phyloP scores from a whole-genome alignment of 495 filamentous ascomycete species.

The Aspergillus avenaceus region DNA sequence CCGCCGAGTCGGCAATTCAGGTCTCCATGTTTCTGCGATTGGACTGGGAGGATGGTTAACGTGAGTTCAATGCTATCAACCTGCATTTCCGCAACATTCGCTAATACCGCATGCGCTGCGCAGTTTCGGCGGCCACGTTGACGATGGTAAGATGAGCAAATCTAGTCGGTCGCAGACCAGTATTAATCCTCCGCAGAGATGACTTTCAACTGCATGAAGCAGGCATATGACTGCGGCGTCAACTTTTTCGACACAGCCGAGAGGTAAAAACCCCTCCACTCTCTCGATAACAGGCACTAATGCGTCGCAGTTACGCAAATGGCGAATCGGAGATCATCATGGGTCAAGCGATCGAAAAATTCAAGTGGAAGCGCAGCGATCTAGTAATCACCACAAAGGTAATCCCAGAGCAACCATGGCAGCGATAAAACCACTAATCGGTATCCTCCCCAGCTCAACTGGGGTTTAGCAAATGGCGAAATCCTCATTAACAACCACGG shows the following conservation, averaged over 20 bases:
- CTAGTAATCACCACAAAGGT: constrained; percentile 84
- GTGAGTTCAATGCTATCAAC: constrained; percentile 14
- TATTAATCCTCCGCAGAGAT: constrained; percentile 42
- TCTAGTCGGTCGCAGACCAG: not conserved
- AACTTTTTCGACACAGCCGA: constrained; percentile 66
- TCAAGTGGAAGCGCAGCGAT: constrained; percentile 69
- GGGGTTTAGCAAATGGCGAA: constrained; percentile 55
- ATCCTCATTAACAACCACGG: constrained; percentile 72
- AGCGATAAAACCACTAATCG: not conserved
- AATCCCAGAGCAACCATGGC: not conserved
- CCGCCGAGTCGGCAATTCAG: constrained; percentile 63
- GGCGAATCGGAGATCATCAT: constrained; percentile 72
- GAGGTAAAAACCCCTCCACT: constrained; percentile 24
- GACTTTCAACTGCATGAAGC: constrained; percentile 65
- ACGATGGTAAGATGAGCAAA: constrained; percentile 12
- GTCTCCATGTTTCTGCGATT: constrained; percentile 65
- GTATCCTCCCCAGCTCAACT: constrained; percentile 53
- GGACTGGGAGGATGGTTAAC: constrained; percentile 60
- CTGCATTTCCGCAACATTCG: not conserved
- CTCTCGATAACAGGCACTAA: constrained; percentile 18
- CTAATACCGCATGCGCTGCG: not conserved
- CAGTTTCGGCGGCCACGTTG: constrained; percentile 22
- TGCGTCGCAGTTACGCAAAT: constrained; percentile 53
- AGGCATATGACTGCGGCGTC: constrained; percentile 70
- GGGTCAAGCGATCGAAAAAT: constrained; percentile 62